Evolutionary conservation across 768 basidiomycete species (phyloP), one percentile per base, ranked within the genome.

Genomic region (Lactarius psammicola): DNA sequence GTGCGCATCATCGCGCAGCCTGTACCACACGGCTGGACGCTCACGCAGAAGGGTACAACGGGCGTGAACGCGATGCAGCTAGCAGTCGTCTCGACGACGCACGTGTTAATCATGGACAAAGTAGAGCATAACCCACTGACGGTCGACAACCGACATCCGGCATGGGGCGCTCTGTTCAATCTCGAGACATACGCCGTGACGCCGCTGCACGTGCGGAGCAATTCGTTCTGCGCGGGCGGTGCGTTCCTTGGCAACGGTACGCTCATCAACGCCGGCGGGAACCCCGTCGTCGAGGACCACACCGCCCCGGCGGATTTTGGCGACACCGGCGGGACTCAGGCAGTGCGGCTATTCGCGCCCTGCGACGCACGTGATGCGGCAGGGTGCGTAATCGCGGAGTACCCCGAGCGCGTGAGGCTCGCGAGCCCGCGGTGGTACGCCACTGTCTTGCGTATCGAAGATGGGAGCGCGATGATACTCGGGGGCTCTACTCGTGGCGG

Each of bases 171-270:
- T 9, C 74, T 94, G 23, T 92, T 87, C 74, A 85, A 91, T 73
- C 77, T 94, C 53, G 72, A 82, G 33, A 86, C 86, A 13, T 83
- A 89, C 70, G 79, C 80, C 5, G 77, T 89, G 68, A 84, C 75
- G 51, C 86, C 89, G 64, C 78, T 94, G 33, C 71, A 78, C 44
- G 81, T 92, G 75, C 78, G 84, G 70, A 91, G 91, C 5, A 92
- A 94, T 72, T 92, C 92, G 28, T 94, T 94, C 77, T 94, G 92
- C 72, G 92, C 92, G 10, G 89, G 92, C 36, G 92, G 92, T 13
- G 81, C 85, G 4, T 92, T 92, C 73, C 76, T 93, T 8, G 74
- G 86, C 30, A 91, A 94, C 65, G 92, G 92, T 4, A 89, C 89
- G 1, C 73, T 93, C 38, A 77, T 93, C 73, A 90, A 85, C 70